Evolutionary conservation across 306 rosid genomes (phyloP).

Genomic region (Bauhinia variegata): DNA sequence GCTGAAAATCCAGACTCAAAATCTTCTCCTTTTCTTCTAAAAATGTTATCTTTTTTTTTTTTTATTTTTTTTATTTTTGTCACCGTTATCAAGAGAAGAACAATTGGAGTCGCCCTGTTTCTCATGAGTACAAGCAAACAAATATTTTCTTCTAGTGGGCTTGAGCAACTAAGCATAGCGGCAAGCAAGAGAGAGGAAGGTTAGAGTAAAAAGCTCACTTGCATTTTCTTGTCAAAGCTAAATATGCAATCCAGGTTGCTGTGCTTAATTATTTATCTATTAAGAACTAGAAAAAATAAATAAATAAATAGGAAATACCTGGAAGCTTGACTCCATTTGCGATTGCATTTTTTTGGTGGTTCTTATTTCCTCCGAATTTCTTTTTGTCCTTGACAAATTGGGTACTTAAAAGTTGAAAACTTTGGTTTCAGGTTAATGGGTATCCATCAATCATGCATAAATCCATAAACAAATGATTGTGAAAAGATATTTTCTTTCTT

Average conservation of each 20-base stretch:
- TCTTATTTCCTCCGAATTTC: conserved; percentile 15
- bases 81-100: conserved; percentile 38
- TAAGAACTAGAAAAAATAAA: too few relatives aligned
- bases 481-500: conserved; percentile 50
- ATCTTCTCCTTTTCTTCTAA: neutral
- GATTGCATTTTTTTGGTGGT: neutral
- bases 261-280: conserved; percentile 20
- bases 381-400: conserved; percentile 33
- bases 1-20: conserved; percentile 27
- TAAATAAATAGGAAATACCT: neutral
- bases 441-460: conserved; percentile 52
- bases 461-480: conserved; percentile 66
- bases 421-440: conserved; percentile 49
- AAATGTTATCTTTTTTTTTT: conserved; percentile 1
- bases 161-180: conserved; percentile 27
- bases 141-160: conserved; percentile 34
- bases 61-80: conserved; percentile 19
- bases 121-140: conserved; percentile 55
- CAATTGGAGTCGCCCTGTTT: conserved; percentile 42
- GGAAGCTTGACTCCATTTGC: conserved; percentile 7
- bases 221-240: neutral
- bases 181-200: neutral
- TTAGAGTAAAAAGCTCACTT: neutral
- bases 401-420: conserved; percentile 10
- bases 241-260: neutral